Percentiles rank a stretch among this genome's conserved stretches.
Conservation (phyloP, 2,329 filamentous ascomycete genomes). For the Penicillium sclerotiorum region DNA sequence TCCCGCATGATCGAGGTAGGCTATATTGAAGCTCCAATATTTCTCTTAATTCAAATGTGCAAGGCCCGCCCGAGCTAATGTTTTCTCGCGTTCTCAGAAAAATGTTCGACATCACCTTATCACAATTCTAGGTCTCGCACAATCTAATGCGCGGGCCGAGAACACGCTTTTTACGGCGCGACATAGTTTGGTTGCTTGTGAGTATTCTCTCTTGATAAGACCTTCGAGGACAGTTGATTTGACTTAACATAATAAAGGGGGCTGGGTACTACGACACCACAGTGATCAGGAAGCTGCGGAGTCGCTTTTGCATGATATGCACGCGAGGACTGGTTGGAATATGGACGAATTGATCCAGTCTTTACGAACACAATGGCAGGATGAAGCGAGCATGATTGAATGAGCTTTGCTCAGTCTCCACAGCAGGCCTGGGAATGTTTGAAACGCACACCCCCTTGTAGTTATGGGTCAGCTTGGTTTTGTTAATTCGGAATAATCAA, state of each 20-base stretch:
- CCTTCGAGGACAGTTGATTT: too few species aligned
- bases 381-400: slow-evolving; percentile 11
- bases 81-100: slow-evolving; percentile 15
- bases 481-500: too few species aligned
- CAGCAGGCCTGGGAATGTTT: too few species aligned
- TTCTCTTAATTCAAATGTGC: background rate
- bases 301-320: slow-evolving; percentile 21
- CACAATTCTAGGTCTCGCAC: slow-evolving; percentile 27
- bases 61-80: too few species aligned
- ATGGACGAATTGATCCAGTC: slow-evolving; percentile 25
- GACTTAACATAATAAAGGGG: slow-evolving; percentile 17
- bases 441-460: too few species aligned
- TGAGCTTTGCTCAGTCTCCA: too few species aligned
- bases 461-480: too few species aligned
- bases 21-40: too few species aligned
- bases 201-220: slow-evolving; percentile 6
- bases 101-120: slow-evolving; percentile 25
- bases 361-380: slow-evolving; percentile 27
- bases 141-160: slow-evolving; percentile 29
- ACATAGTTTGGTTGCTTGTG: slow-evolving; percentile 30
- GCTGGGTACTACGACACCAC: slow-evolving; percentile 28
- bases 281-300: slow-evolving; percentile 30
- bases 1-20: slow-evolving; percentile 27
- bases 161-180: slow-evolving; percentile 32
- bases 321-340: slow-evolving; percentile 31